Evolutionary conservation across 192 early-diverging fungal species (phyloP), one percentile per base, ranked within the genome.

Genomic region (Entophlyctis helioformis): DNA sequence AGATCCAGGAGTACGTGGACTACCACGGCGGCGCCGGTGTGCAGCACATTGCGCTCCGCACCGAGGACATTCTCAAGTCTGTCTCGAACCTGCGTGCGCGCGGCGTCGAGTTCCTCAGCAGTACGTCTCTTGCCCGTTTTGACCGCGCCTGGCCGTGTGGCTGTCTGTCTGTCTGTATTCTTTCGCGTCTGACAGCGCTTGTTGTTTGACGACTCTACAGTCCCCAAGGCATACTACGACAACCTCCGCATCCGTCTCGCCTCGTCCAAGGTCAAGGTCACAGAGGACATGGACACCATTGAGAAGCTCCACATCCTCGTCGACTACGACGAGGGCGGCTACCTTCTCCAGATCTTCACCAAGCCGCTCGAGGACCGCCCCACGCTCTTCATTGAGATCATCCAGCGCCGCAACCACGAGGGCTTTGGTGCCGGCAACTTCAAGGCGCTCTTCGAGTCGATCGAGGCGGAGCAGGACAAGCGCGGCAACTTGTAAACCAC

Each of bases 371-470:
- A 92, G 67, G 94, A 98, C 59, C 77, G 94, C 37, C 94, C 94
- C 2, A 98, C 94, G 2, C 70, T 98, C 25, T 98, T 96, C 52
- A 73, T 96, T 51, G 94, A 98, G 63, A 83, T 98, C 57, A 98
- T 96, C 58, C 94, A 98, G 64, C 84, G 91, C 31, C 79, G 82
- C 37, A 87, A 89, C 57, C 87, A 92, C 63, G 67, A 84, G 16
- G 87, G 87, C 25, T 94, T 94, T 60, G 93, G 91, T 45, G 89
- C 90, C 36, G 93, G 93, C 41, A 97, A 97, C 76, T 95, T 97
- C 74, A 86, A 90, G 82, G 85, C 86, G 47, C 72, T 98, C 41
- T 98, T 98, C 67, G 91, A 91, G 70, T 82, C 85, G 35, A 82
- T 98, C 47, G 94, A 98, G 72, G 63, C 70, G 32, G 94, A 98